Percentiles rank a stretch among this genome's conserved stretches.
Conservation (phyloP, 768 basidiomycete species). For the Mycena metata region DNA sequence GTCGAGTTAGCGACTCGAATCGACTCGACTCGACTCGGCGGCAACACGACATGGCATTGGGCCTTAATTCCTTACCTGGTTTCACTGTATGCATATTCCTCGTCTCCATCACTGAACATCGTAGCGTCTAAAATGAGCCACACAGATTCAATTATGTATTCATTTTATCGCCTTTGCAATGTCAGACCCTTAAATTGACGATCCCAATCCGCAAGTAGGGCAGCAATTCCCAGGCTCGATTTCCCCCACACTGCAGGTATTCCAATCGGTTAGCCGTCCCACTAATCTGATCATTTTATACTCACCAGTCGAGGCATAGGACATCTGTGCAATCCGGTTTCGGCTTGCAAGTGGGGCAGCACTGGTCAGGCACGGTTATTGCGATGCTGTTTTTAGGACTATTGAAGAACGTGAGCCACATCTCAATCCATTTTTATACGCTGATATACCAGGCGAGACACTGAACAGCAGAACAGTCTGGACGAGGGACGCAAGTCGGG, state of each 20-base stretch:
- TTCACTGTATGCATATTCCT: constrained; percentile 14
- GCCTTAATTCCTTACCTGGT: constrained; percentile 12
- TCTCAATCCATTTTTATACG: constrained; percentile 1
- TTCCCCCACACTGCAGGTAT: constrained; percentile 14
- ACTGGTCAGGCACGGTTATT: constrained; percentile 19
- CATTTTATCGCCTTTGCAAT: constrained; percentile 20
- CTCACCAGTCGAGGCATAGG: constrained; percentile 25
- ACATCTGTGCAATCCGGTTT: constrained; percentile 19
- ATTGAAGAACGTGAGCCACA: constrained; percentile 22
- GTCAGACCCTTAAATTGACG: constrained; percentile 13
- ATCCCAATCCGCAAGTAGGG: constrained; percentile 26
- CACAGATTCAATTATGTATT: constrained; percentile 22
- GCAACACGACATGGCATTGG: constrained; percentile 8
- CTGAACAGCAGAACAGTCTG: constrained; percentile 24
- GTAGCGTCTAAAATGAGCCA: constrained; percentile 22
- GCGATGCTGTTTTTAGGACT: constrained; percentile 17
- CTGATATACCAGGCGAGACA: constrained; percentile 26
- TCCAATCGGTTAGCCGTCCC: constrained; percentile 22
- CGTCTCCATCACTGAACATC: constrained; percentile 18
- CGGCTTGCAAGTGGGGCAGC: constrained; percentile 29
- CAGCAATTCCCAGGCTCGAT: constrained; percentile 27
- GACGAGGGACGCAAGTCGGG: constrained; percentile 22
- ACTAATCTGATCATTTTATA: constrained; percentile 15
- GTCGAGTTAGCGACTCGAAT: neutral
- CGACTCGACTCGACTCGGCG: too few species aligned